Base-by-base conservation (phyloP, 257 asterid genomes). In the Solanum appendiculatum region DNA sequence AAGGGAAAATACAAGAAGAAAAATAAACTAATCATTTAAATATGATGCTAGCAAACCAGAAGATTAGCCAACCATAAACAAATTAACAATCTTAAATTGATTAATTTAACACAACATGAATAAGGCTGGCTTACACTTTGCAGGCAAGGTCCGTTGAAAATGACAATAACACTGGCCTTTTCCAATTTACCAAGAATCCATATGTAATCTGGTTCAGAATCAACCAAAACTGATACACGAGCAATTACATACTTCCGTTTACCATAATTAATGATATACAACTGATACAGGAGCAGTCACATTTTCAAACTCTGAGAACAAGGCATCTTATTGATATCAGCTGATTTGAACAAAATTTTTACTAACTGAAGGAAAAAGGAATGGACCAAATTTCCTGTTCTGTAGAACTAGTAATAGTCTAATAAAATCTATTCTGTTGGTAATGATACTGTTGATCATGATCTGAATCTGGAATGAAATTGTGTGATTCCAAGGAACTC, bases 401-500 rank as follows among this genome's bases (percentile, higher is more conserved):
- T 39, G 31, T 25, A 7, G 54, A 40, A 2, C 36, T 77, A 77
- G 14, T 27, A 44, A 77, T 54, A 58, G 27, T 58, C 66, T 58
- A 58, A 58, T 78, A 40, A 37, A 6, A 78, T 9, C 37, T 14
- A 25, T 77, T 77, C 64, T 78, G 64, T 25, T 78, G 84, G 84
- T 78, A 78, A 78, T 13, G 64, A 44, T 78, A 78, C 14, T 60
- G 78, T 73, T 63, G 78, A 27, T 84, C 36, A 10, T 33, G 82
- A 44, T 29, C 86, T 29, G 70, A 29, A 54, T 83, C 75, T 27
- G 80, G 89, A 88, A 10, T 86, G 21, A 82, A 82, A 78, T 87
- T 72, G 80, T 56, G 70, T 20, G 99, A 96, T 29, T 89, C 89
- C 23, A 93, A 60, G 75, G 81, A 83, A 37, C 39, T 87, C 89